These are phyloP conservation scores for Apocynum venetum DNA, from an alignment of 257 asterid species.

Conservation along the genomic window DNA sequence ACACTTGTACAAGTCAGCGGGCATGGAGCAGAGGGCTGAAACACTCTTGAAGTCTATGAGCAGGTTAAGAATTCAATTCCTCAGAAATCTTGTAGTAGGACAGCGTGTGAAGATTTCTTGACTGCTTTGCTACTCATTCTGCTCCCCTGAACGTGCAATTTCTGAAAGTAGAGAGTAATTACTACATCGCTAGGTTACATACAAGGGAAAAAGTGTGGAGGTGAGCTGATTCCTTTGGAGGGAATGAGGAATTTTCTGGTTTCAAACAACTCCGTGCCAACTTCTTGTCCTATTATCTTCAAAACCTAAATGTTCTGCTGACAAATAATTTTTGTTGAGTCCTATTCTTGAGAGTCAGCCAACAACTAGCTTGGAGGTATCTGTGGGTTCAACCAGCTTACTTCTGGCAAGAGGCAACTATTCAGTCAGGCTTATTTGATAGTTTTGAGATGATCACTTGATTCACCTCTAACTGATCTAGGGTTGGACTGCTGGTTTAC, in stretches of 20 bases:
- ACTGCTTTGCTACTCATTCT: neutral
- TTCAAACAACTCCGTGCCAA: neutral
- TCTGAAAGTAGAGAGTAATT: neutral
- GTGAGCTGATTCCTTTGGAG: neutral
- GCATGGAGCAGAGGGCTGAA: conserved; percentile 39
- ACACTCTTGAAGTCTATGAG: conserved; percentile 43
- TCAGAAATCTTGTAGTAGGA: conserved; percentile 59
- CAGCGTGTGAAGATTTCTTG: neutral
- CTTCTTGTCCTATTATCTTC: neutral
- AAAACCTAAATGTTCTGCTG: neutral
- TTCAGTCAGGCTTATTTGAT: neutral
- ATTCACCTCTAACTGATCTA: neutral
- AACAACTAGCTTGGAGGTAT: neutral
- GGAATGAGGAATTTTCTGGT: neutral
- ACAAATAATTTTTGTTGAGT: neutral
- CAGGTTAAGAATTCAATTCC: conserved; percentile 37
- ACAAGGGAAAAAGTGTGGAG: neutral
- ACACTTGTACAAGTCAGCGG: conserved; percentile 56
- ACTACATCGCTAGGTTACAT: neutral
- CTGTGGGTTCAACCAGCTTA: neutral
- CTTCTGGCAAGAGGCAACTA: neutral
- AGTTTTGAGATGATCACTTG: neutral
- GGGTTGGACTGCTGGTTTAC: neutral
- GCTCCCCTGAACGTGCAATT: neutral
- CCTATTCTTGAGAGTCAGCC: neutral